Percentiles rank a stretch among this genome's conserved stretches.
phyloP scores from a whole-genome alignment of 495 filamentous ascomycete species.

The Delitschia confertaspora region DNA sequence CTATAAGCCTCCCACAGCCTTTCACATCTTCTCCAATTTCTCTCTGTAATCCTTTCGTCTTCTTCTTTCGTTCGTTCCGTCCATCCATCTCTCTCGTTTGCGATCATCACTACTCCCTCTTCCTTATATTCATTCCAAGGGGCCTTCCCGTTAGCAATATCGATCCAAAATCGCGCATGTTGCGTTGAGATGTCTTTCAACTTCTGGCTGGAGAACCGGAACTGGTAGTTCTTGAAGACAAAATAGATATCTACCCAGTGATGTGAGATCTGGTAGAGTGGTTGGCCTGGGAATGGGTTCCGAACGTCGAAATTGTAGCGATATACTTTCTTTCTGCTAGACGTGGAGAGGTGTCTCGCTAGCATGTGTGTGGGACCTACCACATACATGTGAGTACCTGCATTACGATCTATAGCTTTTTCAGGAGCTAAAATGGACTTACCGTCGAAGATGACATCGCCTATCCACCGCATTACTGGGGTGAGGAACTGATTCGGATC shows the following conservation, averaged over 20 bases:
- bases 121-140: slow-evolving; percentile 14
- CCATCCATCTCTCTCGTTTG: slow-evolving; percentile 14
- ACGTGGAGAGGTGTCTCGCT: neutral
- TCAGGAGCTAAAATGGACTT: neutral
- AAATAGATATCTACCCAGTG: slow-evolving; percentile 22
- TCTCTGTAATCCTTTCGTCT: slow-evolving; percentile 8
- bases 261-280: slow-evolving; percentile 5
- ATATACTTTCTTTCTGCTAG: slow-evolving; percentile 7
- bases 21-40: slow-evolving; percentile 7
- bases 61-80: slow-evolving; percentile 6
- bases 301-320: slow-evolving; percentile 17
- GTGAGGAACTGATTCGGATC: slow-evolving; percentile 12
- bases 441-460: slow-evolving; percentile 13
- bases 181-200: slow-evolving; percentile 9
- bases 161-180: slow-evolving; percentile 16
- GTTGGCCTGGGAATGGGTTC: slow-evolving; percentile 12
- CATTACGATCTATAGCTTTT: too few relatives aligned
- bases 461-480: slow-evolving; percentile 6
- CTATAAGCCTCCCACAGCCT: slow-evolving; percentile 7
- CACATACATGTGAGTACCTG: neutral
- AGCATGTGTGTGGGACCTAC: slow-evolving; percentile 4
- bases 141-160: slow-evolving; percentile 10
- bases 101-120: slow-evolving; percentile 7
- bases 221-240: slow-evolving; percentile 11
- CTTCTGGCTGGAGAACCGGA: slow-evolving; percentile 2